Evolutionary conservation across 2,329 filamentous ascomycete genomes (phyloP).

Genomic region (Canariomyces notabilis): DNA sequence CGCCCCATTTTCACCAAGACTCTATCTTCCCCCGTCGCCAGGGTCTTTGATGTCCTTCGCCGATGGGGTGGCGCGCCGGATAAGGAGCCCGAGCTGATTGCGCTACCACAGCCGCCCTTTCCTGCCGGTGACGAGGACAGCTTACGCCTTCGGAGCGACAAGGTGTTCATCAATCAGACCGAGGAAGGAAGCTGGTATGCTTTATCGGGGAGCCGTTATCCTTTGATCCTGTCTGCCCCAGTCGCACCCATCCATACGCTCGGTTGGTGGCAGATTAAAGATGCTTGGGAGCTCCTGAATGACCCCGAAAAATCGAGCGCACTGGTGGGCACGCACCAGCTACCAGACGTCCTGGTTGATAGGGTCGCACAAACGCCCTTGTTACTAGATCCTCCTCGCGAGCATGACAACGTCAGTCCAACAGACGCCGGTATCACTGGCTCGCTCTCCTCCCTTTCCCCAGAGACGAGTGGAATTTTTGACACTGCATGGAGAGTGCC

Average conservation of each 20-base stretch:
- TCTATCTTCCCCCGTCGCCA: slow-evolving; percentile 71
- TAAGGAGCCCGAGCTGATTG: slow-evolving; percentile 69
- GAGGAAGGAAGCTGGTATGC: slow-evolving; percentile 89
- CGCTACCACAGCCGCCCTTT: slow-evolving; percentile 79
- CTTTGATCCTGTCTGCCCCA: slow-evolving; percentile 69
- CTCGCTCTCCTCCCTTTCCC: slow-evolving; percentile 23
- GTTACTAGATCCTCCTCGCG: slow-evolving; percentile 13
- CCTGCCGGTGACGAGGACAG: slow-evolving; percentile 47
- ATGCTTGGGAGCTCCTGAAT: slow-evolving; percentile 33
- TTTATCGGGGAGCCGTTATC: slow-evolving; percentile 80
- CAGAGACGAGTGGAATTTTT: slow-evolving; percentile 41
- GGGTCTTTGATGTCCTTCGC: slow-evolving; percentile 82
- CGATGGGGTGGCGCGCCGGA: slow-evolving; percentile 59
- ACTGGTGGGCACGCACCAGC: slow-evolving; percentile 66
- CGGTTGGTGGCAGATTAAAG: slow-evolving; percentile 44
- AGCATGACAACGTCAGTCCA: slow-evolving; percentile 1
- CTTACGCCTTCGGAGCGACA: slow-evolving; percentile 51
- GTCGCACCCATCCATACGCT: slow-evolving; percentile 39
- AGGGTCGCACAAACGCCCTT: neutral
- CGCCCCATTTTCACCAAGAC: slow-evolving; percentile 61
- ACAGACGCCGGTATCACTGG: slow-evolving; percentile 1
- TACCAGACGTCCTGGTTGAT: slow-evolving; percentile 40
- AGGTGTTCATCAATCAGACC: slow-evolving; percentile 83
- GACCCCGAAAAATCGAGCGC: slow-evolving; percentile 51
- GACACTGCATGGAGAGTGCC: slow-evolving; percentile 48